phyloP scores from a whole-genome alignment of 306 rosid species.

The Sindora glabra region DNA sequence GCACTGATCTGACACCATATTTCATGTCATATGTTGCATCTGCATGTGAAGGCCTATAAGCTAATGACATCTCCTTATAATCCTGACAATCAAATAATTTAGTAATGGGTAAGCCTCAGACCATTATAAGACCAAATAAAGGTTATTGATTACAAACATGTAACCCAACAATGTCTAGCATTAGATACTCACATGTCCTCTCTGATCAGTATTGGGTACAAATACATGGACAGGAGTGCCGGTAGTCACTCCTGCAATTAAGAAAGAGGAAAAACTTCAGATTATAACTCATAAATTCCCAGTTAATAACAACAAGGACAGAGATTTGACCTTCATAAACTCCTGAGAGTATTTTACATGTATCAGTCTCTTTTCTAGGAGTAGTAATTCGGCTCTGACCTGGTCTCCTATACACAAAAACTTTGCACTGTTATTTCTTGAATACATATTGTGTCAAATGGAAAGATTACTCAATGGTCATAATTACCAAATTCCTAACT shows the following conservation, averaged over 20 bases:
- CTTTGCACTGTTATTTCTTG: conserved; percentile 13
- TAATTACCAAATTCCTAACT: too few species aligned
- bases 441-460: conserved; percentile 5
- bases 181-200: conserved; percentile 78
- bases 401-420: conserved; percentile 73
- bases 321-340: conserved; percentile 61
- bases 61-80: conserved; percentile 81
- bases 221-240: conserved; percentile 87
- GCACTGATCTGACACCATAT: conserved; percentile 87
- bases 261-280: conserved; percentile 10
- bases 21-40: conserved; percentile 98
- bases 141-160: not conserved
- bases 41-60: conserved; percentile 96
- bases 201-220: conserved; percentile 96
- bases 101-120: not conserved
- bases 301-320: not conserved
- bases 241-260: conserved; percentile 69
- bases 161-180: not conserved
- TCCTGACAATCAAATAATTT: conserved; percentile 45
- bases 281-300: not conserved
- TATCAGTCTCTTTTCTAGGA: conserved; percentile 97
- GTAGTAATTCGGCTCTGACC: conserved; percentile 99
- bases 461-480: conserved; percentile 9
- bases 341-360: conserved; percentile 85
- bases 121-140: conserved; percentile 5